Evolutionary conservation across 139 green algal species (phyloP), one percentile per base, ranked within the genome.

Genomic region (Chlorella sp.): DNA sequence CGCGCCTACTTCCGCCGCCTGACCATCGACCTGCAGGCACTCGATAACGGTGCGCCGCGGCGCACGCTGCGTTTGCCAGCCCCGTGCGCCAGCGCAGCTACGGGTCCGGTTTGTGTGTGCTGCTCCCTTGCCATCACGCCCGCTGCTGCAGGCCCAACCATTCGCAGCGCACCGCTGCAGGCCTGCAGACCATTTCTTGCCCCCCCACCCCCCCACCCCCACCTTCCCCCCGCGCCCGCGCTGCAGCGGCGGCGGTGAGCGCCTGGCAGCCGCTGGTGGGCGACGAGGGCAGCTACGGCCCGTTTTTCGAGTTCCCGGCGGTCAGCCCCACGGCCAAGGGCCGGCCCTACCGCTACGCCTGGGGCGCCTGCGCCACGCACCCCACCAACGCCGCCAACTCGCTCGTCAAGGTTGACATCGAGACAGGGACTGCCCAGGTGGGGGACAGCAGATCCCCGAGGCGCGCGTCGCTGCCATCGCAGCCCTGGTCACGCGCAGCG

Each of bases 381-480:
- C 91, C 92, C 23, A 89, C 86, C 68, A 89, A 88, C 67, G 82
- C 89, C 31, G 84, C 77, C 71, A 96, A 96, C 69, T 83, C 87
- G 0, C 71, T 96, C 42, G 82, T 65, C 46, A 91, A 93, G 65
- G 79, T 91, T 58, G 88, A 96, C 72, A 58, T 90, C 46, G 23
- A 85, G 59, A 23, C 58, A 5, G 78, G 80, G 0, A 72, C 31
- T 5, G 36, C 53, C 19, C 33, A 78, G 61, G 60, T 56, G 61
- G 91, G 91, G 77, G 92, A 55, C 75, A 90, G 73, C 62, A n/a
- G n/a, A n/a, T n/a, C n/a, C n/a, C n/a, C n/a, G n/a, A n/a, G n/a
- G n/a, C 86, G 3, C 91, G 91, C 25, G 58, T 17, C 17, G 48
- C 73, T 0, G 88, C 90, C 12, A 73, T 69, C 3, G 74, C 55